Percentiles rank a stretch among this genome's conserved stretches.
These are phyloP conservation scores for Metschnikowia vanudenii DNA, from an alignment of 805 yeast genomes.

Conservation along the genomic window DNA sequence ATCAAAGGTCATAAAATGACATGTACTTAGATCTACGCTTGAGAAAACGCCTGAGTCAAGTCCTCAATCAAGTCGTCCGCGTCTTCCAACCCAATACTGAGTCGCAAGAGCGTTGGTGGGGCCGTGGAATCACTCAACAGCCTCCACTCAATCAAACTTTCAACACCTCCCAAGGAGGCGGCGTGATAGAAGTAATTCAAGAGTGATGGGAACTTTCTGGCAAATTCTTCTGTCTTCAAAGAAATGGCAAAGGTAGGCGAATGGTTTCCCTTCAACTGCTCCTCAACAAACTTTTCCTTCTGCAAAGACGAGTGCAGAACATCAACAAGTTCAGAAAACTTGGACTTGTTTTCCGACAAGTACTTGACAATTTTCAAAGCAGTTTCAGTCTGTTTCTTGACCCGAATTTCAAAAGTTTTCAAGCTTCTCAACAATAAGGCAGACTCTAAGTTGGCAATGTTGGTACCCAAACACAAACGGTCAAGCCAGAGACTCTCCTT, in stretches of 20 bases:
- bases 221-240: conserved; percentile 49
- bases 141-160: conserved; percentile 89
- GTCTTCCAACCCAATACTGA: conserved; percentile 81
- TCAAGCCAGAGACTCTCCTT: conserved; percentile 54
- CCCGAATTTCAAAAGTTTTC: conserved; percentile 75
- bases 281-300: conserved; percentile 59
- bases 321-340: conserved; percentile 48
- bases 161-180: conserved; percentile 90
- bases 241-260: conserved; percentile 76
- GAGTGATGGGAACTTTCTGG: conserved; percentile 61
- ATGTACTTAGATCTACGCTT: no score
- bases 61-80: conserved; percentile 75
- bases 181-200: conserved; percentile 82
- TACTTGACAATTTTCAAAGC: conserved; percentile 61
- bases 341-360: conserved; percentile 48
- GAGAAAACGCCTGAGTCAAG: conserved; percentile 52
- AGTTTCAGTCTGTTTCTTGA: conserved; percentile 60
- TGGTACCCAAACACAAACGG: conserved; percentile 73
- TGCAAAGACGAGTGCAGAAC: conserved; percentile 79
- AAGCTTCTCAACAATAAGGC: conserved; percentile 74
- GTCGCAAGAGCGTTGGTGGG: conserved; percentile 58
- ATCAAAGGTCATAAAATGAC: no score
- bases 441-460: conserved; percentile 73
- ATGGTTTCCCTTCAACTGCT: conserved; percentile 62
- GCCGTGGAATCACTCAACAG: conserved; percentile 61